A percentile compares a stretch with the other conserved stretches of the same genome.
phyloP scores from a whole-genome alignment of 2,329 filamentous ascomycete species.

The Apiospora koreana region DNA sequence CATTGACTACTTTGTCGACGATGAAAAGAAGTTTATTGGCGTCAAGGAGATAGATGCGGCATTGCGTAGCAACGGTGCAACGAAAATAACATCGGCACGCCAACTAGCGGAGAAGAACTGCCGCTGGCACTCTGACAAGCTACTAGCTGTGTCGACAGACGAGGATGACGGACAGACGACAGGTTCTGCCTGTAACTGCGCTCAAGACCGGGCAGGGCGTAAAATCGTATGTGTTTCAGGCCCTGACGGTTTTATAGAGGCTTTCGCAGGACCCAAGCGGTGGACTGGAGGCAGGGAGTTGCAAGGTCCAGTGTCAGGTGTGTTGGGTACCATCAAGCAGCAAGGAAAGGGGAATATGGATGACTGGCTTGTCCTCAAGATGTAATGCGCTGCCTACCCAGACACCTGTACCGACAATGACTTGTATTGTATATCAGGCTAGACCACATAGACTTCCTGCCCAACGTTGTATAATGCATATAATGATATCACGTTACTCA shows the following conservation, averaged over 20 bases:
- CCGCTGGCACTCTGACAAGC: conserved; percentile 28
- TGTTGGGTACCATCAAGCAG: conserved; percentile 62
- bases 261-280: conserved; percentile 77
- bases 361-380: conserved; percentile 56
- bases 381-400: conserved; percentile 34
- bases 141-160: conserved; percentile 25
- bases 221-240: conserved; percentile 84
- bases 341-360: conserved; percentile 34
- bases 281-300: conserved; percentile 73
- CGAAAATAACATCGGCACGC: not conserved
- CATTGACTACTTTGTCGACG: conserved; percentile 80
- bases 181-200: conserved; percentile 24
- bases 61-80: conserved; percentile 23
- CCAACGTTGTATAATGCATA: not conserved
- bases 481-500: not conserved
- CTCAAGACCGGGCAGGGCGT: conserved; percentile 25
- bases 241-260: conserved; percentile 83
- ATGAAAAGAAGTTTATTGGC: conserved; percentile 70
- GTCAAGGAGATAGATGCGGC: conserved; percentile 46
- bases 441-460: not conserved
- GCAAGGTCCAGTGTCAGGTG: conserved; percentile 73
- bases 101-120: conserved; percentile 19
- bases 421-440: not conserved
- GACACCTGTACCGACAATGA: not conserved
- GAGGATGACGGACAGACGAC: conserved; percentile 24